These are phyloP conservation scores for Kurtzmaniella quercitrusa DNA, from an alignment of 1,139 yeast genomes.

Conservation along the genomic window DNA sequence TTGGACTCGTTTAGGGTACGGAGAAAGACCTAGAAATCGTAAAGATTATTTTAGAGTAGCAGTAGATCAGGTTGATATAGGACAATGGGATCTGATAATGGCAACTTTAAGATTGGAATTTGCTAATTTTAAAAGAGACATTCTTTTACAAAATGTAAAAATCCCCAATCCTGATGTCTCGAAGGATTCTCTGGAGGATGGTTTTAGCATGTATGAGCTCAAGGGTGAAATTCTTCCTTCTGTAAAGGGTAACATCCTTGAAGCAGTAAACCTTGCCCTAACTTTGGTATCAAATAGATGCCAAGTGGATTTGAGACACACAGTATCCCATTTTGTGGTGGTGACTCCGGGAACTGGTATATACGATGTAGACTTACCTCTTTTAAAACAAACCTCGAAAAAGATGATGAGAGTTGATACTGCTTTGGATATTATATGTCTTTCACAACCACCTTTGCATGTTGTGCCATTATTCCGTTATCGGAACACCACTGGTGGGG, in stretches of 20 bases:
- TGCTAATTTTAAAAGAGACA: constrained; percentile 74
- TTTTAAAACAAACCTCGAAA: constrained; percentile 70
- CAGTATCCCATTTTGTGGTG: constrained; percentile 79
- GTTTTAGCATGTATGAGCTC: constrained; percentile 21
- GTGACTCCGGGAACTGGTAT: constrained; percentile 92
- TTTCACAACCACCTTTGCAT: constrained; percentile 89
- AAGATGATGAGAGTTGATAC: constrained; percentile 74
- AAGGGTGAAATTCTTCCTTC: constrained; percentile 73
- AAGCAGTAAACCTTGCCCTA: constrained; percentile 81
- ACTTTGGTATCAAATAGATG: constrained; percentile 77
- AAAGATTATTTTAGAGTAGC: constrained; percentile 88
- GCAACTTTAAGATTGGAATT: constrained; percentile 80
- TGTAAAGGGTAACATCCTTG: constrained; percentile 83
- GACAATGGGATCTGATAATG: constrained; percentile 91
- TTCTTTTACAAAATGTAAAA: constrained; percentile 40
- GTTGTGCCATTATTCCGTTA: constrained; percentile 85
- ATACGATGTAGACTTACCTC: constrained; percentile 83
- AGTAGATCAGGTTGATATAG: constrained; percentile 87
- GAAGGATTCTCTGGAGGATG: constrained; percentile 11
- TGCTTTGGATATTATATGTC: constrained; percentile 82
- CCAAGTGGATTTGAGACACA: constrained; percentile 79
- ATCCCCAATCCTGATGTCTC: background rate
- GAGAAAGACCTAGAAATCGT: constrained; percentile 67
- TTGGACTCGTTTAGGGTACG: constrained; percentile 55
- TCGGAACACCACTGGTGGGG: constrained; percentile 38